phyloP scores from a whole-genome alignment of 2,329 filamentous ascomycete genomes.

The Anthostomella pinea region DNA sequence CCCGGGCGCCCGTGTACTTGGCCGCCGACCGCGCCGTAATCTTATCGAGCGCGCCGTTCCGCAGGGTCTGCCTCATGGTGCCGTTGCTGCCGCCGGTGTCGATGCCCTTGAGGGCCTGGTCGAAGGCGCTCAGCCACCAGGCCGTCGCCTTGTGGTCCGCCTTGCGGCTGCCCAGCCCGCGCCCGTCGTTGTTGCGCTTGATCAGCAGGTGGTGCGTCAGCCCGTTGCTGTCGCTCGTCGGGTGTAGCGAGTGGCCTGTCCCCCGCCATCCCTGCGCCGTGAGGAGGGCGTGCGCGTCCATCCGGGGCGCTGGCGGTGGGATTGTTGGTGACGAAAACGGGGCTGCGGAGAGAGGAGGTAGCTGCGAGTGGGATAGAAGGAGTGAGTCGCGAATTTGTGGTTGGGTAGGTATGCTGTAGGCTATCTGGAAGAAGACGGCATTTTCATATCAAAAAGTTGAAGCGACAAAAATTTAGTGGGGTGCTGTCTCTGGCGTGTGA shows the following conservation, averaged over 20 bases:
- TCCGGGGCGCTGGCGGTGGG: no score
- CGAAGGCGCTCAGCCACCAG: slow-evolving; percentile 97
- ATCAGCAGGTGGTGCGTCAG: slow-evolving; percentile 81
- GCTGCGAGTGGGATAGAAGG: no score
- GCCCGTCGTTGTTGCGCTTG: slow-evolving; percentile 74
- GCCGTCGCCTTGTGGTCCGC: slow-evolving; percentile 69
- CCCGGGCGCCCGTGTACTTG: slow-evolving; percentile 59
- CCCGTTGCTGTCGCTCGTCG: slow-evolving; percentile 67
- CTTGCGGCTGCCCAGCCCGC: slow-evolving; percentile 80
- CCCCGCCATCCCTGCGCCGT: slow-evolving; percentile 88
- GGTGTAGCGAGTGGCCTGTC: slow-evolving; percentile 81
- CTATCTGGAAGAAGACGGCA: no score
- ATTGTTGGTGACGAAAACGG: no score
- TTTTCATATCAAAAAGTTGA: no score
- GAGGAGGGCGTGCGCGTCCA: slow-evolving; percentile 84
- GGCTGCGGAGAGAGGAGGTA: no score
- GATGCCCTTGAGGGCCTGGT: slow-evolving; percentile 81
- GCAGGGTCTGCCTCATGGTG: slow-evolving; percentile 54
- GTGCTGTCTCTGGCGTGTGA: no score
- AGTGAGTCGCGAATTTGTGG: no score
- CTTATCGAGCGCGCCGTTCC: slow-evolving; percentile 48
- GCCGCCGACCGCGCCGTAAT: slow-evolving; percentile 46
- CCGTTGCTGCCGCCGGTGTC: slow-evolving; percentile 60
- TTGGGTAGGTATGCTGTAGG: no score
- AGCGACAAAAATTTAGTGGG: no score